Conservation (phyloP, 805 yeast species). For the Huiozyma sinensis region DNA sequence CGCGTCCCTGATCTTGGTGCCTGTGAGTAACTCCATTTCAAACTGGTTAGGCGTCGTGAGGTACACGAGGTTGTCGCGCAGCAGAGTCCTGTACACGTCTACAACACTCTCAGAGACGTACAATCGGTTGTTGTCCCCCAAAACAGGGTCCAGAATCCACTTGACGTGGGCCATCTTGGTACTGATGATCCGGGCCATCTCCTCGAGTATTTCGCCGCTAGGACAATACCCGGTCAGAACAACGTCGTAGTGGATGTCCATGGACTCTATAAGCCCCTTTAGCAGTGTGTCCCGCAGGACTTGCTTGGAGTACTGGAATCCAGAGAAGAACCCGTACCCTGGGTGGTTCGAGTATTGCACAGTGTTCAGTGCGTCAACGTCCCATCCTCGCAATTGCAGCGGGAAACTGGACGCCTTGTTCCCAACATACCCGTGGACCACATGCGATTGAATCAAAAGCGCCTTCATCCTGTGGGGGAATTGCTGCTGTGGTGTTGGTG, state of each 20-base stretch:
- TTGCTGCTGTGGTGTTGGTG: background rate
- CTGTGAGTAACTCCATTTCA: constrained; percentile 55
- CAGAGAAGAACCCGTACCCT: constrained; percentile 64
- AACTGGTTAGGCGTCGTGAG: constrained; percentile 66
- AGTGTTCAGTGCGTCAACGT: constrained; percentile 84
- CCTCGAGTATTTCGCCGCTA: constrained; percentile 41
- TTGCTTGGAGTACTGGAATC: constrained; percentile 38
- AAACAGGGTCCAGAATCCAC: constrained; percentile 80
- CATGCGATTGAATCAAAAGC: constrained; percentile 75
- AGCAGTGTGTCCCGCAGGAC: constrained; percentile 39
- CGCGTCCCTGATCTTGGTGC: constrained; percentile 31
- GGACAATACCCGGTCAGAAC: constrained; percentile 77
- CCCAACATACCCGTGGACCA: constrained; percentile 92
- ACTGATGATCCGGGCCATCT: constrained; percentile 35
- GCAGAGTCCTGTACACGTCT: constrained; percentile 39
- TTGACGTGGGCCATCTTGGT: constrained; percentile 27
- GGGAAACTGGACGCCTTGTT: constrained; percentile 87
- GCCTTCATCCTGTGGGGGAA: constrained; percentile 17
- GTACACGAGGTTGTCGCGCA: constrained; percentile 34
- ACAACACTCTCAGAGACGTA: constrained; percentile 58
- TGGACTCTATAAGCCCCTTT: constrained; percentile 42
- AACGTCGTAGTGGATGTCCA: constrained; percentile 46
- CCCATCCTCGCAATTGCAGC: constrained; percentile 79
- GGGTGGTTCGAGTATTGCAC: constrained; percentile 89
- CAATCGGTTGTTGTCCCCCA: constrained; percentile 81